phyloP scores from a whole-genome alignment of 768 basidiomycete genomes.

The Pleurotus cornucopiae region DNA sequence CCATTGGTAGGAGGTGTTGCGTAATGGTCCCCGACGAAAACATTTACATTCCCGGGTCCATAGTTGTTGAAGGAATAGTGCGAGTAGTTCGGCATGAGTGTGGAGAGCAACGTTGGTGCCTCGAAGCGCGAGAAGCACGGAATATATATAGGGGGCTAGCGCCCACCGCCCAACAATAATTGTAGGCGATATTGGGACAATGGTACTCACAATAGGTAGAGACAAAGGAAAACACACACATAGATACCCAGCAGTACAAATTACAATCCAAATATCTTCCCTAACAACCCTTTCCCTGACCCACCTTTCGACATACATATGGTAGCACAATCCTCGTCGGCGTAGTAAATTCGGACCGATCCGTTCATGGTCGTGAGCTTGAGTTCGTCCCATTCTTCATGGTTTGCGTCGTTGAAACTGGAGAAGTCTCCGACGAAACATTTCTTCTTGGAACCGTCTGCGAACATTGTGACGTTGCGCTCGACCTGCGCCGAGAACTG shows the following conservation, averaged over 20 bases:
- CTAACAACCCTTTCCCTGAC: background rate
- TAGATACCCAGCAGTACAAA: background rate
- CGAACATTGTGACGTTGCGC: constrained; percentile 25
- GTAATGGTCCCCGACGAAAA: no score
- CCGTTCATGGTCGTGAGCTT: constrained; percentile 31
- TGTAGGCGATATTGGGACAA: no score
- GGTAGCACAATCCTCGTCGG: constrained; percentile 20
- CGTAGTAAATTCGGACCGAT: constrained; percentile 31
- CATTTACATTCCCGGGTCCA: no score
- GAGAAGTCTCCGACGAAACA: constrained; percentile 41
- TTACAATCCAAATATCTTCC: background rate
- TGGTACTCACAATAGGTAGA: no score
- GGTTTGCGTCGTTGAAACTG: constrained; percentile 17
- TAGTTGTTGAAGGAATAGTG: no score
- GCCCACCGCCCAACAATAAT: no score
- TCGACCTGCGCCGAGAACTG: constrained; percentile 25
- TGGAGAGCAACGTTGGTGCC: no score
- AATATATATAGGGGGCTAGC: no score
- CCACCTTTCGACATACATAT: background rate
- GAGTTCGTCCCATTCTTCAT: constrained; percentile 37
- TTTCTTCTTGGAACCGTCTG: constrained; percentile 27
- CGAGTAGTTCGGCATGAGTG: no score
- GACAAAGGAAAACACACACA: no score
- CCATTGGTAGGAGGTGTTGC: no score
- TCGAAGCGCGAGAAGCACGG: no score